Evolutionary conservation across 345 rosid species (phyloP), one percentile per base, ranked within the genome.

Genomic region (Diplotaxis tenuifolia): DNA sequence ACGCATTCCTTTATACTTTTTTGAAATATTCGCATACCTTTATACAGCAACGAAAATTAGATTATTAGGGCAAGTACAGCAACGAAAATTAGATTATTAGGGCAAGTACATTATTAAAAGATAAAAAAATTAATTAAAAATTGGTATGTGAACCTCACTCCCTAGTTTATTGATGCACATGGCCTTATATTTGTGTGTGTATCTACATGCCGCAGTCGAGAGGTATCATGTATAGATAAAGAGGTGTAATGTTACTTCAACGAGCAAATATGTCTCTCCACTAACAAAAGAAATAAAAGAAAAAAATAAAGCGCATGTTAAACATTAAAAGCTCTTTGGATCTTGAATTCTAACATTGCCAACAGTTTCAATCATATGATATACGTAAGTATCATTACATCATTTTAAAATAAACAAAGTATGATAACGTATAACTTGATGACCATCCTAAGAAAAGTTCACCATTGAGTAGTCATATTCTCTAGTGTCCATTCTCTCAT

Each of bases 401-500:
- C n/a, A 63, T 62, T 75, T 54, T 7, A 62, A 61, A 53, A 53
- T 15, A 68, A 27, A 45, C 20, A 23, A 45, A 57, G 36, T 25
- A 67, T 66, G 57, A 29, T 40, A 40, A 10, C 22, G 50, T 56
- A 32, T 31, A 31, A 63, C 14, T 49, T 57, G 47, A 40, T 70
- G 68, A 58, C 58, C 45, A 65, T 71, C 68, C 49, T 57, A 77
- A 77, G 53, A 77, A n/a, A 71, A 71, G 72, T 23, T 49, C 42
- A 58, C 68, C 80, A 71, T 71, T 50, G 72, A 71, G 80, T 76
- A 71, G 76, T 66, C 61, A 49, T 77, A 71, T 71, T 77, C 76
- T 66, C 80, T 65, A 66, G 76, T 71, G 76, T 65, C 80, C 72
- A 77, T 58, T 59, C 76, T 77, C 73, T 77, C 80, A 71, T 77